phyloP scores from a whole-genome alignment of 2,329 filamentous ascomycete genomes.

The Exserohilum rostratum region DNA sequence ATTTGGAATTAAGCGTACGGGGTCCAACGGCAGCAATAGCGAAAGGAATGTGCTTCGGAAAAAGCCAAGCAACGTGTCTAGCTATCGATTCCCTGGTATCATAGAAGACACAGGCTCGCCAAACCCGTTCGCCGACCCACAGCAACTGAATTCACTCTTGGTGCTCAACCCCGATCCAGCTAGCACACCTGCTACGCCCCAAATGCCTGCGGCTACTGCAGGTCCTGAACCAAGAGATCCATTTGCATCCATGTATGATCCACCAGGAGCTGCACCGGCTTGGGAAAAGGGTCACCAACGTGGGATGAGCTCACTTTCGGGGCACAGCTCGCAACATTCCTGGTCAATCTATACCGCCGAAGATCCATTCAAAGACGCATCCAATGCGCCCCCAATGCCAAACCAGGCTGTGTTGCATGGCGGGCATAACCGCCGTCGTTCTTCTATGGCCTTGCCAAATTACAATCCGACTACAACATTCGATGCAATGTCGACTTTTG shows the following conservation, averaged over 20 bases:
- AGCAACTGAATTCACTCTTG: conserved; percentile 25
- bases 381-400: conserved; percentile 30
- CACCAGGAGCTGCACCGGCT: conserved; percentile 32
- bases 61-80: conserved; percentile 37
- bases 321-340: conserved; percentile 38
- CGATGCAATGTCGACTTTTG: conserved; percentile 29
- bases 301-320: conserved; percentile 37
- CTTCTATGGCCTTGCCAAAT: conserved; percentile 30
- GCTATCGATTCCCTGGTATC: conserved; percentile 38
- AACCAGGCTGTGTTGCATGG: conserved; percentile 30
- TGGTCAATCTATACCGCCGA: conserved; percentile 34
- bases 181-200: conserved; percentile 33
- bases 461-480: conserved; percentile 17
- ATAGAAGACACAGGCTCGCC: conserved; percentile 31
- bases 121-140: conserved; percentile 40
- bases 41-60: conserved; percentile 39
- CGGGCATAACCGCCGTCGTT: conserved; percentile 26
- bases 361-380: conserved; percentile 37
- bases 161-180: conserved; percentile 36
- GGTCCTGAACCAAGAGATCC: conserved; percentile 31
- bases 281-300: conserved; percentile 39
- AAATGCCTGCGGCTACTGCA: conserved; percentile 30
- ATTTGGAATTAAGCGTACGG: conserved; percentile 29
- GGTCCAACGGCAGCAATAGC: conserved; percentile 39
- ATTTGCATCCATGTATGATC: conserved; percentile 39